These are phyloP conservation scores for Camillea tinctor DNA, from an alignment of 2,329 filamentous ascomycete species.

Conservation along the genomic window DNA sequence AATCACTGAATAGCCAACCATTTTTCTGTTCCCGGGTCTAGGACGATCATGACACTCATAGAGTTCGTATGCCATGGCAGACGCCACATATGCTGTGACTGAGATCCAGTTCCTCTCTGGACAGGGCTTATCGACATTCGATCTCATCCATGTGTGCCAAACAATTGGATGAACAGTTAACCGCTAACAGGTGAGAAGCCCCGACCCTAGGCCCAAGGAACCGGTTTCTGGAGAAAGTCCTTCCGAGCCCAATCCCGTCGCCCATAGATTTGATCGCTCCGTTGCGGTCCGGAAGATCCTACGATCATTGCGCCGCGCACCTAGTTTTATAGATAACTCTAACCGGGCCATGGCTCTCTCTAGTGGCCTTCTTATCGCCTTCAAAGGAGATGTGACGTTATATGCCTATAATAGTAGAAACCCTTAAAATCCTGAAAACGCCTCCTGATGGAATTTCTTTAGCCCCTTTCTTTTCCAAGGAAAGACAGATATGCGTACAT, in stretches of 20 bases:
- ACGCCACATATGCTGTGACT: neutral
- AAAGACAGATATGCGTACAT: neutral
- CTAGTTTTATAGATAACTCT: neutral
- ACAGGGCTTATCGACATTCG: neutral
- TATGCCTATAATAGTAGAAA: neutral
- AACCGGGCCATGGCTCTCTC: neutral
- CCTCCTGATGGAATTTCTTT: neutral
- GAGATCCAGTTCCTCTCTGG: neutral
- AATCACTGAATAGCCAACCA: neutral
- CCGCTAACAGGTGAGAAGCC: constrained; percentile 13
- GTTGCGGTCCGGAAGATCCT: neutral
- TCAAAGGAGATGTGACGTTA: neutral
- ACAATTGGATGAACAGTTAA: neutral
- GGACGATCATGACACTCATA: neutral
- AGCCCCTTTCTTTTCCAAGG: neutral
- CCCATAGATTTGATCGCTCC: neutral
- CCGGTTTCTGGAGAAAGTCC: constrained; percentile 25
- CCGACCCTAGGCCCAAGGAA: constrained; percentile 21
- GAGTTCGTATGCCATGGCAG: neutral
- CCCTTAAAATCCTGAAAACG: neutral
- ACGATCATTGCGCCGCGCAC: neutral
- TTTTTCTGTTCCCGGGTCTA: neutral
- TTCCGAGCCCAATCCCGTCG: constrained; percentile 20
- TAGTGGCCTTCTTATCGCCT: neutral
- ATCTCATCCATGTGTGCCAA: neutral